A percentile compares a stretch with the other conserved stretches of the same genome.
These are phyloP conservation scores for Alternaria atra DNA, from an alignment of 2,329 filamentous ascomycete genomes.

Conservation along the genomic window DNA sequence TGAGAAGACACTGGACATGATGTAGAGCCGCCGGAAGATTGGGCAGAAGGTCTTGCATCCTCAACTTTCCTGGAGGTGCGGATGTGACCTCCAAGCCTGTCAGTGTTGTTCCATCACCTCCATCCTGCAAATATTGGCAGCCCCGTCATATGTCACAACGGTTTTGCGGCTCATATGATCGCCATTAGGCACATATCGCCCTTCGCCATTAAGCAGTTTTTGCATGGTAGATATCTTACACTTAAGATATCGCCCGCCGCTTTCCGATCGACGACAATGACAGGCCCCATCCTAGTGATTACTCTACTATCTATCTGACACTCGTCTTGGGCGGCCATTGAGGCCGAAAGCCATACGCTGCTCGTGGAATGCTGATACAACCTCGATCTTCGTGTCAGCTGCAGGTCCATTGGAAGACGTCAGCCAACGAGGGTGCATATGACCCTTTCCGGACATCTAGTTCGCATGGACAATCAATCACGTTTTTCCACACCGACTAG, in stretches of 20 bases:
- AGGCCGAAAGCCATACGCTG: constrained; percentile 19
- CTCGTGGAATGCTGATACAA: constrained; percentile 19
- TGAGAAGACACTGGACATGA: neutral
- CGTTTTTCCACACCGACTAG: constrained; percentile 17
- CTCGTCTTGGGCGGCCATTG: constrained; percentile 2
- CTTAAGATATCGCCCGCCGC: neutral
- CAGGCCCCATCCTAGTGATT: neutral
- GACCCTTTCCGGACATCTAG: constrained; percentile 14
- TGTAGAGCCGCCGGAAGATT: neutral
- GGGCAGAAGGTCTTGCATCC: neutral
- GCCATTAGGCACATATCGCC: constrained; percentile 5
- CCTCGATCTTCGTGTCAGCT: constrained; percentile 32
- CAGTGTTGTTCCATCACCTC: neutral
- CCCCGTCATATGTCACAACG: neutral
- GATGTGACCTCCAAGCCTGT: neutral
- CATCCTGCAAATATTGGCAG: neutral
- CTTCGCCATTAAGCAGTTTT: constrained; percentile 19
- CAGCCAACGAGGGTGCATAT: constrained; percentile 16
- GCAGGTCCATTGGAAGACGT: constrained; percentile 29
- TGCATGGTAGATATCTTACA: constrained; percentile 10
- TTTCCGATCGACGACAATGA: neutral
- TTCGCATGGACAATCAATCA: constrained; percentile 34
- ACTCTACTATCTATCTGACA: neutral
- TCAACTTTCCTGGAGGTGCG: neutral
- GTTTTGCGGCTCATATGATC: constrained; percentile 21